phyloP scores from a whole-genome alignment of 73 alveolate genomes.

The Uronychia setigera region DNA sequence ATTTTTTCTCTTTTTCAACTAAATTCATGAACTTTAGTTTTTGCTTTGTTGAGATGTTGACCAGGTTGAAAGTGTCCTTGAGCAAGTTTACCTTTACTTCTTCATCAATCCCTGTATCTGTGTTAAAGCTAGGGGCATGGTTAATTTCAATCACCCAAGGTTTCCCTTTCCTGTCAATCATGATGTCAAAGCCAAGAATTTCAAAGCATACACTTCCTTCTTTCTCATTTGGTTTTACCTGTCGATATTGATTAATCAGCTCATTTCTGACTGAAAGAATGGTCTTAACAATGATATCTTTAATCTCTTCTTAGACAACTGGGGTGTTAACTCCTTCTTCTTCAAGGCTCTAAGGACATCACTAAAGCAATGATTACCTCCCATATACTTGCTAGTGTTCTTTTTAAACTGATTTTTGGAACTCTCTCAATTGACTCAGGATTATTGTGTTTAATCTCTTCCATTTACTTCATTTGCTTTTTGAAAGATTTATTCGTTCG shows the following conservation, averaged over 20 bases:
- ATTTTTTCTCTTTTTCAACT: neutral
- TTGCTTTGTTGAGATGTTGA: constrained; percentile 34
- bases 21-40: constrained; percentile 6
- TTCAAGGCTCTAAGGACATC: neutral
- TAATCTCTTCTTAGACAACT: constrained; percentile 12
- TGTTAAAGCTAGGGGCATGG: constrained; percentile 89
- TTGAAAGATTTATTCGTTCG: constrained; percentile 6
- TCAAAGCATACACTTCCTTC: constrained; percentile 62
- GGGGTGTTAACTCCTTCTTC: constrained; percentile 1
- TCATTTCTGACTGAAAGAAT: neutral
- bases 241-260: constrained; percentile 10
- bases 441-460: neutral
- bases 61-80: constrained; percentile 79
- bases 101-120: constrained; percentile 86
- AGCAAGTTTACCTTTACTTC: constrained; percentile 75
- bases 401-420: neutral
- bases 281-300: constrained; percentile 33
- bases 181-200: constrained; percentile 83
- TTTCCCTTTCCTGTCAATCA: constrained; percentile 82
- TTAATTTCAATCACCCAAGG: constrained; percentile 95
- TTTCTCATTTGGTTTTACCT: constrained; percentile 47
- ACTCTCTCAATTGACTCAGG: neutral
- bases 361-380: neutral
- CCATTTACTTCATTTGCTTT: neutral
- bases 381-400: neutral